phyloP scores from a whole-genome alignment of 768 basidiomycete species.

The Dacryopinax spathularia region DNA sequence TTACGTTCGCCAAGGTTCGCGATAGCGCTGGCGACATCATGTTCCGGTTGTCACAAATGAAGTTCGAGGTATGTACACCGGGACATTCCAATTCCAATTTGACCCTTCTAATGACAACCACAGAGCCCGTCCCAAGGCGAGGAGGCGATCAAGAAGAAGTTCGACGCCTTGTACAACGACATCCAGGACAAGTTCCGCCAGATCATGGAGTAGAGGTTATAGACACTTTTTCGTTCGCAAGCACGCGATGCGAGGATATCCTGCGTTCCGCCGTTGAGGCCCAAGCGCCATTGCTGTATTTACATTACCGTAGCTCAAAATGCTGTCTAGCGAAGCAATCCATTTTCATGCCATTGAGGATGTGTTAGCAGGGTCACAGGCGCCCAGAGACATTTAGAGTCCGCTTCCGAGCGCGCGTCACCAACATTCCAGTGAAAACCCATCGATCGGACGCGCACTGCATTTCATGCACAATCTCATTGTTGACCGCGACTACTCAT shows the following conservation, averaged over 20 bases:
- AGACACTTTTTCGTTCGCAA: neutral
- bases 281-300: neutral
- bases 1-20: slow-evolving; percentile 76
- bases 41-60: slow-evolving; percentile 98
- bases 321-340: neutral
- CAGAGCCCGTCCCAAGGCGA: slow-evolving; percentile 87
- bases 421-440: no score
- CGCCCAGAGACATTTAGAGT: neutral
- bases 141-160: slow-evolving; percentile 64
- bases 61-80: slow-evolving; percentile 70
- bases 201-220: slow-evolving; percentile 20
- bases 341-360: no score
- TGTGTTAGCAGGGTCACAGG: no score
- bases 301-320: neutral
- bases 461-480: no score
- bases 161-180: slow-evolving; percentile 67
- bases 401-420: neutral
- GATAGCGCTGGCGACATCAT: slow-evolving; percentile 76
- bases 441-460: neutral
- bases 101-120: neutral
- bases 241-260: neutral
- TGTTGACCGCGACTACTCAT: no score
- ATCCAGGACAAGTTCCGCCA: slow-evolving; percentile 73
- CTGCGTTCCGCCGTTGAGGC: neutral
- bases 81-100: neutral